Conservation (phyloP, 192 early-diverging fungal species). For the Backusella westeae region DNA sequence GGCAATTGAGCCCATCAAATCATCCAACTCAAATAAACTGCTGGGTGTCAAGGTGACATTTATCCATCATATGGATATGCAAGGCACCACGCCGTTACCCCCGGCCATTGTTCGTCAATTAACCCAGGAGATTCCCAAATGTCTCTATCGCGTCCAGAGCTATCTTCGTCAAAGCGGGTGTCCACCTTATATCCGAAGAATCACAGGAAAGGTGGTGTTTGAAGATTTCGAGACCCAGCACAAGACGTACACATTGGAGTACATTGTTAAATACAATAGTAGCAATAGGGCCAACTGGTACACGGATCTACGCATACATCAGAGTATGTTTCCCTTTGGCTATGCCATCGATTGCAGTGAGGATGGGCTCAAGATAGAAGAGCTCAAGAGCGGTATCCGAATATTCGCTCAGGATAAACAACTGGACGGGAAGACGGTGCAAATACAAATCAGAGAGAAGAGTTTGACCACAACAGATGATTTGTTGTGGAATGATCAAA, state of each 20-base stretch:
- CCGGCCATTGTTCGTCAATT: slow-evolving; percentile 37
- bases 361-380: slow-evolving; percentile 31
- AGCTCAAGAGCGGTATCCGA: slow-evolving; percentile 38
- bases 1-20: slow-evolving; percentile 40
- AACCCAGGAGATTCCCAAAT: slow-evolving; percentile 37
- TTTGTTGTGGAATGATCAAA: background rate
- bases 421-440: slow-evolving; percentile 20
- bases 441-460: background rate
- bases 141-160: slow-evolving; percentile 36
- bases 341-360: slow-evolving; percentile 36
- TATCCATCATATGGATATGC: slow-evolving; percentile 46
- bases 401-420: slow-evolving; percentile 25
- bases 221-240: slow-evolving; percentile 39
- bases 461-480: background rate
- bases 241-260: slow-evolving; percentile 36
- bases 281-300: slow-evolving; percentile 20
- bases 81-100: slow-evolving; percentile 40
- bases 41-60: slow-evolving; percentile 37
- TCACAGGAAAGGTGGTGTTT: slow-evolving; percentile 33
- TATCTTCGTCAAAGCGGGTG: slow-evolving; percentile 42
- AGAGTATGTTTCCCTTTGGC: slow-evolving; percentile 43
- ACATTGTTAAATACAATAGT: slow-evolving; percentile 21
- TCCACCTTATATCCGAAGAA: slow-evolving; percentile 41
- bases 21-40: slow-evolving; percentile 30
- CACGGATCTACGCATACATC: slow-evolving; percentile 41